These are phyloP conservation scores for Xylariomycetidae sp. DNA, from an alignment of 2,329 filamentous ascomycete species.

Conservation along the genomic window DNA sequence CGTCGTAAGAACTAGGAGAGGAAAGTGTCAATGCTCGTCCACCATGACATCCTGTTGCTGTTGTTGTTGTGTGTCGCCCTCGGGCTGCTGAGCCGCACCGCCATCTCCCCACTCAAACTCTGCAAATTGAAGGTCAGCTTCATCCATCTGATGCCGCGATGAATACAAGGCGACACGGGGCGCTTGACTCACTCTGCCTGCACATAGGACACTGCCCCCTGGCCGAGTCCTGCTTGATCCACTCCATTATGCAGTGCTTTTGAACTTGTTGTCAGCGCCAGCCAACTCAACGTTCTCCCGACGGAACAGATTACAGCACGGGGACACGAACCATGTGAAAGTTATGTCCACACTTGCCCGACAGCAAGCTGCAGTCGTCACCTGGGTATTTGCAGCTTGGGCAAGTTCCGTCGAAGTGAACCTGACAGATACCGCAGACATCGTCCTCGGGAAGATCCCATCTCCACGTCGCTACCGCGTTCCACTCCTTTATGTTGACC, in stretches of 20 bases:
- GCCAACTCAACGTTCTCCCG: conserved; percentile 1
- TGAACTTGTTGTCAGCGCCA: conserved; percentile 14
- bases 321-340: conserved; percentile 77
- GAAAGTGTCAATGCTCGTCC: conserved; percentile 9
- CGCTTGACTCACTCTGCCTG: conserved; percentile 66
- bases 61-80: conserved; percentile 11
- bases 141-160: conserved; percentile 1
- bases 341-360: conserved; percentile 93
- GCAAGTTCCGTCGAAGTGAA: conserved; percentile 96
- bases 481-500: conserved; percentile 89
- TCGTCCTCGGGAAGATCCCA: conserved; percentile 98
- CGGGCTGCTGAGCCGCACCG: conserved; percentile 12
- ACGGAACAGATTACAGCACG: neutral
- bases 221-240: conserved; percentile 91
- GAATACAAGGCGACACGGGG: neutral
- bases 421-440: conserved; percentile 96
- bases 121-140: conserved; percentile 8
- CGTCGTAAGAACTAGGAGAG: too few species aligned
- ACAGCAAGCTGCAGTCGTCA: conserved; percentile 90
- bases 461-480: conserved; percentile 90
- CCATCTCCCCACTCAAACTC: conserved; percentile 28
- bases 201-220: conserved; percentile 98
- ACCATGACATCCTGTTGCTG: conserved; percentile 13
- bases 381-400: conserved; percentile 97
- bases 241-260: conserved; percentile 90